A percentile compares a stretch with the other conserved stretches of the same genome.
These are phyloP conservation scores for Piromyces sp. DNA, from an alignment of 192 early-diverging fungal species.

Conservation along the genomic window DNA sequence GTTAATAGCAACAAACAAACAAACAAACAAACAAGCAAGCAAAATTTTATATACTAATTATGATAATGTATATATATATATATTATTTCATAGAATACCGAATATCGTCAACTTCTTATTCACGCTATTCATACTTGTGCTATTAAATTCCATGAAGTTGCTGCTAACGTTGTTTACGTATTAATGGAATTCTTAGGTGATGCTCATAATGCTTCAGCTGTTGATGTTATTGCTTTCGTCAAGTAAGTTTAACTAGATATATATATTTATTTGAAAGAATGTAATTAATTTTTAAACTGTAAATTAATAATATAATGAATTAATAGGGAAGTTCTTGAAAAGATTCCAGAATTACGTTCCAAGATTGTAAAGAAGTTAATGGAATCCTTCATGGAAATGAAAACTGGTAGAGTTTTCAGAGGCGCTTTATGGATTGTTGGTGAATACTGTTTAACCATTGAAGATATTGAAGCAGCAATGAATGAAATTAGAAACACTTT, in stretches of 20 bases:
- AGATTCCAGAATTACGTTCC: constrained; percentile 72
- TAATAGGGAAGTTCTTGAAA: constrained; percentile 74
- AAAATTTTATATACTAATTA: too few relatives aligned
- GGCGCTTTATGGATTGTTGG: constrained; percentile 98
- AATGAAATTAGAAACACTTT: constrained; percentile 61
- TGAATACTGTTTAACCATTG: constrained; percentile 58
- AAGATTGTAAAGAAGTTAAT: constrained; percentile 69
- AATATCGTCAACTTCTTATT: constrained; percentile 88
- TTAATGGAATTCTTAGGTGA: constrained; percentile 91
- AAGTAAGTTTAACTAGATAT: constrained; percentile 18
- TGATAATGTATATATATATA: neutral
- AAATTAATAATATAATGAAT: too few relatives aligned
- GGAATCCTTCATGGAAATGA: constrained; percentile 72
- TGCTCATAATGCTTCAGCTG: constrained; percentile 59
- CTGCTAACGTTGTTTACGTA: constrained; percentile 86
- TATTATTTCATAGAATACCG: constrained; percentile 42
- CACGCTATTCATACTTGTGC: constrained; percentile 92
- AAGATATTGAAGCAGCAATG: constrained; percentile 71
- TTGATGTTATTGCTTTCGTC: constrained; percentile 93
- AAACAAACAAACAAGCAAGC: too few relatives aligned
- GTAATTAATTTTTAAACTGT: neutral
- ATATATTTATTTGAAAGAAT: neutral
- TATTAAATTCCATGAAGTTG: constrained; percentile 87
- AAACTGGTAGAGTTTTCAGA: constrained; percentile 78
- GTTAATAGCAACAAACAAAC: neutral